Conservation (phyloP, 208 protist genomes). For the Crithidia fasciculata region DNA sequence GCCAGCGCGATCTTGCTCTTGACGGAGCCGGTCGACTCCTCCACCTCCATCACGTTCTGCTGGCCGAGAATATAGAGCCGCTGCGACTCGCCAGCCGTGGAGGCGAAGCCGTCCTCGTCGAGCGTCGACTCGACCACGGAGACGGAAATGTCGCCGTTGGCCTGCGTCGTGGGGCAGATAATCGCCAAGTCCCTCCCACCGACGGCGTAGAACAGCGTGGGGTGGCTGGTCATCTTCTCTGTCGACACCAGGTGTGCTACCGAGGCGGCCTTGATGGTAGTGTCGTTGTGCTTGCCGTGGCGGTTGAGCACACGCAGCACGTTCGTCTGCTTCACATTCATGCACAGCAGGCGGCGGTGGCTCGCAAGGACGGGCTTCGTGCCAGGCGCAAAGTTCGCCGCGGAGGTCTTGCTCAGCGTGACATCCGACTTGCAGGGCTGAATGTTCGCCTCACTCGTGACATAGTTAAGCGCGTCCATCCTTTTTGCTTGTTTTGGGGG, state of each 20-base stretch:
- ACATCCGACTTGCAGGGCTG: slow-evolving; percentile 66
- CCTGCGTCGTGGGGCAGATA: slow-evolving; percentile 63
- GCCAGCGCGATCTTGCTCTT: slow-evolving; percentile 48
- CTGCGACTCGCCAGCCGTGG: slow-evolving; percentile 62
- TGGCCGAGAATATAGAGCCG: slow-evolving; percentile 68
- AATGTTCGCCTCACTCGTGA: slow-evolving; percentile 57
- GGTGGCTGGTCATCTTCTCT: slow-evolving; percentile 51
- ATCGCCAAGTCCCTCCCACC: slow-evolving; percentile 67
- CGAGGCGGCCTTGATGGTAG: slow-evolving; percentile 45
- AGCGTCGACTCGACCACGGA: slow-evolving; percentile 46
- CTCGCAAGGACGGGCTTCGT: slow-evolving; percentile 61
- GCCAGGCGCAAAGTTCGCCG: slow-evolving; percentile 50
- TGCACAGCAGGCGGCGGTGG: slow-evolving; percentile 77
- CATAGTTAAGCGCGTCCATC: slow-evolving; percentile 80
- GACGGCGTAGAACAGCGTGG: slow-evolving; percentile 76
- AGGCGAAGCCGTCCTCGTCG: slow-evolving; percentile 60
- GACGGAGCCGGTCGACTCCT: slow-evolving; percentile 52
- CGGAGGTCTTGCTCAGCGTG: slow-evolving; percentile 73
- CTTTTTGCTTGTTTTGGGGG: not conserved
- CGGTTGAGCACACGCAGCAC: slow-evolving; percentile 77
- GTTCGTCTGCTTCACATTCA: slow-evolving; percentile 85
- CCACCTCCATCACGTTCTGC: slow-evolving; percentile 68
- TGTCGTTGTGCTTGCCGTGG: slow-evolving; percentile 72
- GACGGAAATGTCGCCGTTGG: slow-evolving; percentile 73
- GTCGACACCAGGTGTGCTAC: slow-evolving; percentile 70